Evolutionary conservation across 495 filamentous ascomycete species (phyloP).

Genomic region (Rhypophila decipiens): DNA sequence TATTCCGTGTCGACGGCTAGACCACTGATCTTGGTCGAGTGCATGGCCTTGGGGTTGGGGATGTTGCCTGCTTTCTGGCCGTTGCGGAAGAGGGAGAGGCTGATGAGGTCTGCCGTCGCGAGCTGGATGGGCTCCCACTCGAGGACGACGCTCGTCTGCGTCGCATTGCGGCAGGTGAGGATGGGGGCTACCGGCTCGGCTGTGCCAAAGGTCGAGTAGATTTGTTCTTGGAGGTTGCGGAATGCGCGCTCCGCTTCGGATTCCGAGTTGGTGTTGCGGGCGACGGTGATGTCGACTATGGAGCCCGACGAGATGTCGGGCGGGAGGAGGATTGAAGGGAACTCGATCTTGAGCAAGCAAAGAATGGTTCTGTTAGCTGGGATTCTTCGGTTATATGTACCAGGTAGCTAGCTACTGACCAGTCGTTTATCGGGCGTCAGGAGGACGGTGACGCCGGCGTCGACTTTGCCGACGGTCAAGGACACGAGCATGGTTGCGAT

Average conservation of each 20-base stretch:
- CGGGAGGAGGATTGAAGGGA: slow-evolving; percentile 94
- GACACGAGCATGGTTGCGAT: slow-evolving; percentile 76
- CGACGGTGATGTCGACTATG: slow-evolving; percentile 96
- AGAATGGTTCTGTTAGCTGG: not conserved
- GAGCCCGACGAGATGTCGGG: slow-evolving; percentile 89
- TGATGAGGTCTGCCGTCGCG: slow-evolving; percentile 84
- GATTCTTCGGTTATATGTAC: too few species aligned
- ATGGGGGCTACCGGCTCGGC: slow-evolving; percentile 70
- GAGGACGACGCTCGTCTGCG: slow-evolving; percentile 92
- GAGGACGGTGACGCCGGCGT: slow-evolving; percentile 94
- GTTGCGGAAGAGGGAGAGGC: slow-evolving; percentile 87
- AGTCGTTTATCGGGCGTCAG: slow-evolving; percentile 95
- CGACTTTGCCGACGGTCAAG: slow-evolving; percentile 97
- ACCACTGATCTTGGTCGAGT: slow-evolving; percentile 94
- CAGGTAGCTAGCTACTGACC: slow-evolving; percentile 52
- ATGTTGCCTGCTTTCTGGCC: slow-evolving; percentile 93
- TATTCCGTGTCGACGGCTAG: slow-evolving; percentile 94
- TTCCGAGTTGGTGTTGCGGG: slow-evolving; percentile 80
- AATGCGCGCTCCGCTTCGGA: slow-evolving; percentile 64
- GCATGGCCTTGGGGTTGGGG: slow-evolving; percentile 74
- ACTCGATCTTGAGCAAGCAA: slow-evolving; percentile 72
- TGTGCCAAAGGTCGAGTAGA: slow-evolving; percentile 79
- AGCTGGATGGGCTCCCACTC: slow-evolving; percentile 96
- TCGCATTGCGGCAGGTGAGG: slow-evolving; percentile 88
- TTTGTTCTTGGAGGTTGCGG: slow-evolving; percentile 74